Percentiles rank a stretch among this genome's conserved stretches.
Evolutionary conservation across 495 filamentous ascomycete species (phyloP).

Genomic region (Lasiosphaeria hispida): DNA sequence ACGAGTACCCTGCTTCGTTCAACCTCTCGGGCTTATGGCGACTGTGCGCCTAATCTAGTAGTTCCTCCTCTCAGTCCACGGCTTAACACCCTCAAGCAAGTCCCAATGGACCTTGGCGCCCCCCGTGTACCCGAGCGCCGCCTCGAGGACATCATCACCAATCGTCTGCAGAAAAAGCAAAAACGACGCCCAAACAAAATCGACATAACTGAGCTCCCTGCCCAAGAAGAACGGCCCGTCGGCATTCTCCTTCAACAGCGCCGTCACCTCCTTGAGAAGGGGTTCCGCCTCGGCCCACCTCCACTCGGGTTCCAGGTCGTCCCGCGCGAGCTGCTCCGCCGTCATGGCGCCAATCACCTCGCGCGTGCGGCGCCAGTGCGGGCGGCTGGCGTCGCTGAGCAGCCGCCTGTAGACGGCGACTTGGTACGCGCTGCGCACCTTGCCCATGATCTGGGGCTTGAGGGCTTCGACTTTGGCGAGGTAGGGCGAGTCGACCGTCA

Average conservation of each 20-base stretch:
- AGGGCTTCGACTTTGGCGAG: slow-evolving; percentile 31
- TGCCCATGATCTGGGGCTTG: slow-evolving; percentile 14
- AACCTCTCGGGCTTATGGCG: too few relatives aligned
- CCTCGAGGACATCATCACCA: slow-evolving; percentile 34
- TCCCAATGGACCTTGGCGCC: slow-evolving; percentile 26
- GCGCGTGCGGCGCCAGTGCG: slow-evolving; percentile 49
- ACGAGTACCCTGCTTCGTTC: too few relatives aligned
- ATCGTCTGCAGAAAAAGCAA: slow-evolving; percentile 33
- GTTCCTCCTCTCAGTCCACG: slow-evolving; percentile 34
- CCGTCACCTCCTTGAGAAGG: slow-evolving; percentile 40
- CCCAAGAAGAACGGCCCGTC: slow-evolving; percentile 51
- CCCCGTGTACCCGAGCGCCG: slow-evolving; percentile 34
- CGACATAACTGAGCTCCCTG: slow-evolving; percentile 35
- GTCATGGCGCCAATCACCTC: slow-evolving; percentile 40
- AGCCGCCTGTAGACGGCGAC: slow-evolving; percentile 36
- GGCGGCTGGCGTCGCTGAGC: slow-evolving; percentile 37
- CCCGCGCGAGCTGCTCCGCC: slow-evolving; percentile 38
- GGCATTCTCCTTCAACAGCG: slow-evolving; percentile 45
- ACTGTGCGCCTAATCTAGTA: too few relatives aligned
- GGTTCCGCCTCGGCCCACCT: slow-evolving; percentile 40
- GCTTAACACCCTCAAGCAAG: slow-evolving; percentile 39
- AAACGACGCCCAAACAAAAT: slow-evolving; percentile 42
- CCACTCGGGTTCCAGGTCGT: slow-evolving; percentile 30
- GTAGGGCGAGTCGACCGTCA: slow-evolving; percentile 50
- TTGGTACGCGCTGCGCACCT: slow-evolving; percentile 30